Conservation (phyloP, 2,329 filamentous ascomycete species). For the Exophiala aquamarina region DNA sequence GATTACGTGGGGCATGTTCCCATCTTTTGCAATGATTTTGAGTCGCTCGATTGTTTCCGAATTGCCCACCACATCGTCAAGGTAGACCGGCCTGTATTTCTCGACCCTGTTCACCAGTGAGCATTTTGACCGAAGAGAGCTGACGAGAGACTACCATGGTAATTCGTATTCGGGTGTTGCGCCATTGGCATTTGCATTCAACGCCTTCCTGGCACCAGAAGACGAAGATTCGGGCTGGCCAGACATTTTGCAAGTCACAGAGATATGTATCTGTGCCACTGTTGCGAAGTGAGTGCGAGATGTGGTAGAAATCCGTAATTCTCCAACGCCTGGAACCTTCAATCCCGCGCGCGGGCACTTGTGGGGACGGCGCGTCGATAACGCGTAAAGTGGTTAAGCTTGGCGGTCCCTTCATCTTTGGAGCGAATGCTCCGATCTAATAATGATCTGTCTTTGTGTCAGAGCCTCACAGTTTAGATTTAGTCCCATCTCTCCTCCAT, state of each 20-base stretch:
- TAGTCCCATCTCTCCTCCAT: no score
- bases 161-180: constrained; percentile 48
- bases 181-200: constrained; percentile 40
- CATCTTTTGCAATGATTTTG: constrained; percentile 97
- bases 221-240: constrained; percentile 48
- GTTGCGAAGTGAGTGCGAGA: no score
- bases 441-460: no score
- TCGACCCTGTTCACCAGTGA: constrained; percentile 70
- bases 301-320: no score
- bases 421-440: no score
- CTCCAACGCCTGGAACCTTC: no score
- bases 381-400: no score
- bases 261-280: no score
- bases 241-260: constrained; percentile 17
- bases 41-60: constrained; percentile 95
- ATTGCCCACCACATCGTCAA: constrained; percentile 97
- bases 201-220: constrained; percentile 41
- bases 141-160: constrained; percentile 41
- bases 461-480: no score
- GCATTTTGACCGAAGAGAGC: neutral
- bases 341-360: no score
- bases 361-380: no score
- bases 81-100: constrained; percentile 91
- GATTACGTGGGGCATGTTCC: constrained; percentile 99
- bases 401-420: no score